phyloP scores from a whole-genome alignment of 2,329 filamentous ascomycete species.

The Sclerotinia glacialis region DNA sequence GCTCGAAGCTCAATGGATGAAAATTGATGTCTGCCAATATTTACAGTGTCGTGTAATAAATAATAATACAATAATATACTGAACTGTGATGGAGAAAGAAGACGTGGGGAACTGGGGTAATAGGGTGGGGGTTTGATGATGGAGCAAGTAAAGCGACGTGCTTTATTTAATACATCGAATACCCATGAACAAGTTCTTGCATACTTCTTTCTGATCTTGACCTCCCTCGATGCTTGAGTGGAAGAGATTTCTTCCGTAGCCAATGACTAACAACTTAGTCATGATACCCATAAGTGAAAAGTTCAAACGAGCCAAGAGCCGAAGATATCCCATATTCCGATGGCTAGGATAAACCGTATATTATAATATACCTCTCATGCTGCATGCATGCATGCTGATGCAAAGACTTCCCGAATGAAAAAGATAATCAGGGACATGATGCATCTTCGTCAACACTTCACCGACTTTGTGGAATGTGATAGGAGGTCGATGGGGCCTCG shows the following conservation, averaged over 20 bases:
- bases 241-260: not conserved
- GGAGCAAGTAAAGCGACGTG: no score
- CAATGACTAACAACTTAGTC: not conserved
- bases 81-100: not conserved
- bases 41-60: not conserved
- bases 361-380: no score
- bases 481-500: not conserved
- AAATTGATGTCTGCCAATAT: not conserved
- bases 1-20: not conserved
- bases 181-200: no score
- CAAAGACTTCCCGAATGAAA: conserved; percentile 1
- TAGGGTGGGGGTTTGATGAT: not conserved
- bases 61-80: not conserved
- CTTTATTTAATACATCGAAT: no score
- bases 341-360: not conserved
- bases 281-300: not conserved
- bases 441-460: not conserved
- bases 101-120: conserved; percentile 15
- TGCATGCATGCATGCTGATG: conserved; percentile 2
- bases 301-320: not conserved
- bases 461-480: no score
- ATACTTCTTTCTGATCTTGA: not conserved
- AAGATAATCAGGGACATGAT: not conserved
- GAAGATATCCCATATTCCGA: conserved; percentile 7
- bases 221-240: not conserved